Evolutionary conservation across 164 flowering plant species (phyloP), one percentile per base, ranked within the genome.

Genomic region (Cinnamomum chago): DNA sequence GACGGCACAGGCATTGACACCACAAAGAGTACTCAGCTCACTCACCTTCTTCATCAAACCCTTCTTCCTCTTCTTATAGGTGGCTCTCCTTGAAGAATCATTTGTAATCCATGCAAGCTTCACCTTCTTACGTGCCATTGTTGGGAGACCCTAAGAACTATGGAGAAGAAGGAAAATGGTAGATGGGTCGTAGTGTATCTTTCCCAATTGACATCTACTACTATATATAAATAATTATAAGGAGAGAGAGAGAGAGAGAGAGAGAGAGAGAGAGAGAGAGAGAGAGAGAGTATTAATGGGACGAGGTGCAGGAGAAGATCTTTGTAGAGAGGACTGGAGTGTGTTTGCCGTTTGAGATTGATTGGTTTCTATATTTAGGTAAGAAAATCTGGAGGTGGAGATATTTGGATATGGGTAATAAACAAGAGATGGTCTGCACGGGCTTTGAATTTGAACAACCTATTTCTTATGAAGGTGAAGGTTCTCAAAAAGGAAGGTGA

Each of bases 91-190:
- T 0, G 87, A 81, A 0, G 87, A 82, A 40, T 88, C 88, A 74
- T 88, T 87, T 4, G 75, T 5, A 60, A 88, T 91, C 84, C 74
- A 88, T 0, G 87, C 88, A 1, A 89, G 86, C 77, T 83, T 88
- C 73, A 89, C 89, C 80, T 88, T 91, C 86, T 87, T 91, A 50
- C 93, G 81, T 1, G 91, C 84, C 90, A 87, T 86, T 68, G 72
- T 27, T 75, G 15, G 67, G 35, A 10, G 67, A 28, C 15, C 15
- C 67, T 28, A 65, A 65, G 15, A 24, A 23, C 27, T 11, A 65
- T 2, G 47, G 33, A 67, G 20, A 28, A 67, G 12, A 5, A 55
- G n/a, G 60, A 20, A 55, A 17, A 55, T 17, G n/a, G 20, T 3
- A 15, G 17, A 25, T 27, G 23, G 69, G 40, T 33, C 47, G 33